Evolutionary conservation across 163 green algal genomes (phyloP).

Genomic region (Volvox carteri): DNA sequence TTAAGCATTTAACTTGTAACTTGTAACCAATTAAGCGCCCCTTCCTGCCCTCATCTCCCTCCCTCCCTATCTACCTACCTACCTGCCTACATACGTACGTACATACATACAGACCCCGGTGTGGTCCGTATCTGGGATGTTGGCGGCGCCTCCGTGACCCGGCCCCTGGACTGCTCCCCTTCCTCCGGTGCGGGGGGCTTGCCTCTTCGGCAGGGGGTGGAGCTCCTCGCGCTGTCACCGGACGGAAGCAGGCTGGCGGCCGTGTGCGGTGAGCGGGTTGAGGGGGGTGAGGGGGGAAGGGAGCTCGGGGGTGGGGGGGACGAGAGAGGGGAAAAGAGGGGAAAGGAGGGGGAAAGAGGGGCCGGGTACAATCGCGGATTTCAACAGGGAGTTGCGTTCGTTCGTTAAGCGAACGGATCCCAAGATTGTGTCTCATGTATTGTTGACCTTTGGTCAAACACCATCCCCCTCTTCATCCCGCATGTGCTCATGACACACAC

Average conservation of each 20-base stretch:
- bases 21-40: neutral
- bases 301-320: neutral
- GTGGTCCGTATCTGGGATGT: slow-evolving; percentile 28
- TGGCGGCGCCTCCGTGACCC: neutral
- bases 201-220: slow-evolving; percentile 17
- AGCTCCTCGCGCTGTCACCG: slow-evolving; percentile 12
- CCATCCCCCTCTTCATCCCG: neutral
- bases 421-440: neutral
- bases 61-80: neutral
- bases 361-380: neutral
- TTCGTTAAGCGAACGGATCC: neutral
- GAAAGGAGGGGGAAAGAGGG: too few relatives aligned
- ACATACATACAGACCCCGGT: neutral
- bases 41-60: neutral
- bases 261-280: slow-evolving; percentile 12
- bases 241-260: slow-evolving; percentile 39
- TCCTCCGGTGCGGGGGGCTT: slow-evolving; percentile 13
- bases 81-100: neutral
- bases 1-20: neutral
- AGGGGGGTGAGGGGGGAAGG: neutral
- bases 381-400: neutral
- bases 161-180: slow-evolving; percentile 10
- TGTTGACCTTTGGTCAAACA: neutral
- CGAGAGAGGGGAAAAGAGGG: neutral
- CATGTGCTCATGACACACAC: neutral